Evolutionary conservation across 129 eudicot species (phyloP).

Genomic region (Cynara cardunculus): DNA sequence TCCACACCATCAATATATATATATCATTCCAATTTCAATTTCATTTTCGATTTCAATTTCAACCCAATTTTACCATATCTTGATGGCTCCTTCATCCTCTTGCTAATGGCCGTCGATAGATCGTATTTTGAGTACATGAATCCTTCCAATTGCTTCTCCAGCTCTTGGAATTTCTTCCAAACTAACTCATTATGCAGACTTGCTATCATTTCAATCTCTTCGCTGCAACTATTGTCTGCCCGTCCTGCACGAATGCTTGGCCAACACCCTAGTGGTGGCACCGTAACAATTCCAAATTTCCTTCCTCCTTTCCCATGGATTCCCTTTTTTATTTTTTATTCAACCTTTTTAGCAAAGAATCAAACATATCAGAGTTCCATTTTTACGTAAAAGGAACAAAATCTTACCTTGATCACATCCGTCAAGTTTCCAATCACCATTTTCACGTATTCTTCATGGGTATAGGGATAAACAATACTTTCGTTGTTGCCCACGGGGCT

Average conservation of each 20-base stretch:
- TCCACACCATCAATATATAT: too few relatives aligned
- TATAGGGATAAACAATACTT: slow-evolving; percentile 21
- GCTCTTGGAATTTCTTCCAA: not conserved
- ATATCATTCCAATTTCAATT: not conserved
- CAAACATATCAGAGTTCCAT: too few relatives aligned
- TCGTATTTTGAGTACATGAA: slow-evolving; percentile 40
- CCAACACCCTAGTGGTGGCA: slow-evolving; percentile 23
- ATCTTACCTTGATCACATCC: slow-evolving; percentile 25
- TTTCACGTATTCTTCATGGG: slow-evolving; percentile 24
- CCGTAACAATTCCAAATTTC: slow-evolving; percentile 24
- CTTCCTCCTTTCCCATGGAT: slow-evolving; percentile 28
- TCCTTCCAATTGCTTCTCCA: slow-evolving; percentile 30
- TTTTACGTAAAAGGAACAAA: too few relatives aligned
- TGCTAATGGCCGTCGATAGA: slow-evolving; percentile 3
- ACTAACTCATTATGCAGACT: slow-evolving; percentile 33
- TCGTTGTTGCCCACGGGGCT: slow-evolving; percentile 17
- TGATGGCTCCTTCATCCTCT: slow-evolving; percentile 20
- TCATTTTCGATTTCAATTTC: too few relatives aligned
- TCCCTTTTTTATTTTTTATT: not conserved
- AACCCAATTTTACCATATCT: slow-evolving; percentile 25
- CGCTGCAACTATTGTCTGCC: slow-evolving; percentile 4
- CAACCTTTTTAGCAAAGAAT: too few relatives aligned
- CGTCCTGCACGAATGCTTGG: slow-evolving; percentile 26
- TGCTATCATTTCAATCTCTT: slow-evolving; percentile 19
- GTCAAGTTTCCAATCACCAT: slow-evolving; percentile 40